Evolutionary conservation across 1,139 yeast species (phyloP), one percentile per base, ranked within the genome.

Genomic region (Nakaseomyces kungkrabaensis): DNA sequence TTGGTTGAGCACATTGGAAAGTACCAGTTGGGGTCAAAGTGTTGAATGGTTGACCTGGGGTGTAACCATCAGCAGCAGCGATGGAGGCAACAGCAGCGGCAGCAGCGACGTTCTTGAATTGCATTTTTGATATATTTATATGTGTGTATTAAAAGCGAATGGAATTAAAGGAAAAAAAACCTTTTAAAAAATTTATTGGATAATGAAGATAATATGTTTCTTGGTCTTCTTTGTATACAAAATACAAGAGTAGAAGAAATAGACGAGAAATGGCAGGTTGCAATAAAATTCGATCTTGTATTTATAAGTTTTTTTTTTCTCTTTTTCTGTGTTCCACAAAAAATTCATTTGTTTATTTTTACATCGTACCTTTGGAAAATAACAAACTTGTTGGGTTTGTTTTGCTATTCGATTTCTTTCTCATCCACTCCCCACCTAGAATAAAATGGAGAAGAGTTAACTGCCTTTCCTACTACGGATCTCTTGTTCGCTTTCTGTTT

Each of bases 1-100:
- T 74, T 37, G 79, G 72, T 46, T 71, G 59, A 60, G 69, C 72
- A 48, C 68, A 55, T 47, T 63, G 60, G 55, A 62, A 64, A 29
- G 72, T 60, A 36, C 62, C 59, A 22, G 60, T 53, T 55, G 72
- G 71, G 17, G 72, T 67, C 59, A 69, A 59, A 48, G 72, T 69
- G 48, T 71, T 56, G 70, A 70, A 70, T 46, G 68, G 59, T 43
- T 58, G 52, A 53, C 62, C 56, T 51, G 69, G 63, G 49, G 63
- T 54, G 58, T 61, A 60, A 43, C 69, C 66, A 33, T 63, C 65
- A 48, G 63, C 60, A 32, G 65, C 54, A 22, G 61, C 56, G 46
- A 61, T 52, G 45, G 62, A 56, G 45, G 68, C 59, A 48, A 68
- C 65, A 46, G 62, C 52, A 45, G 67, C 50, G 24, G 58, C 51